Evolutionary conservation across 1,284 basidiomycete genomes (phyloP).

Genomic region (Cerioporus squamosus): DNA sequence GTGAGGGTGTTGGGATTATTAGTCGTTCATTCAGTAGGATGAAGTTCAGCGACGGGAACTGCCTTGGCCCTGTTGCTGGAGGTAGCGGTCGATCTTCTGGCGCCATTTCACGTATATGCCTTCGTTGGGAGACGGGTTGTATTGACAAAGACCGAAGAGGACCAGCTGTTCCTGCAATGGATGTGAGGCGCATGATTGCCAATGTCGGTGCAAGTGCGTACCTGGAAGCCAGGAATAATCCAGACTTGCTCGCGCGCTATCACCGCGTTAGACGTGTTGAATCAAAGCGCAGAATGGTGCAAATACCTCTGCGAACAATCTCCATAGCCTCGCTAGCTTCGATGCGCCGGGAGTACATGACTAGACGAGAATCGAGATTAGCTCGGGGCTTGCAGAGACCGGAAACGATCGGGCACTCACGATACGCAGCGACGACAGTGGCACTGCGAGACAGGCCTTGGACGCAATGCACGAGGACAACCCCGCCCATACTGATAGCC

Average conservation of each 20-base stretch:
- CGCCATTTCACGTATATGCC: constrained; percentile 76
- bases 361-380: constrained; percentile 40
- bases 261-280: constrained; percentile 7
- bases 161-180: constrained; percentile 67
- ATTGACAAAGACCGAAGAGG: constrained; percentile 75
- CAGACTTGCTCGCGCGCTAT: constrained; percentile 78
- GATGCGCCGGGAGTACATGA: constrained; percentile 73
- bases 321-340: constrained; percentile 64
- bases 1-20: neutral
- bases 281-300: neutral
- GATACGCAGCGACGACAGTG: constrained; percentile 82
- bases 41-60: constrained; percentile 7
- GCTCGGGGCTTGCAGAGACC: neutral
- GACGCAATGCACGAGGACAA: constrained; percentile 84
- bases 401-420: constrained; percentile 44
- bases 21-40: neutral
- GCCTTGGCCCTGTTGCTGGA: constrained; percentile 22
- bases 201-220: neutral
- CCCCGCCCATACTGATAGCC: constrained; percentile 68
- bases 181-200: neutral
- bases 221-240: constrained; percentile 71
- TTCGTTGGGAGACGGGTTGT: constrained; percentile 60
- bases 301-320: constrained; percentile 61
- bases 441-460: constrained; percentile 85
- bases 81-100: constrained; percentile 35